Evolutionary conservation across 208 protist species (phyloP).

Genomic region (Acanthamoeba quina): DNA sequence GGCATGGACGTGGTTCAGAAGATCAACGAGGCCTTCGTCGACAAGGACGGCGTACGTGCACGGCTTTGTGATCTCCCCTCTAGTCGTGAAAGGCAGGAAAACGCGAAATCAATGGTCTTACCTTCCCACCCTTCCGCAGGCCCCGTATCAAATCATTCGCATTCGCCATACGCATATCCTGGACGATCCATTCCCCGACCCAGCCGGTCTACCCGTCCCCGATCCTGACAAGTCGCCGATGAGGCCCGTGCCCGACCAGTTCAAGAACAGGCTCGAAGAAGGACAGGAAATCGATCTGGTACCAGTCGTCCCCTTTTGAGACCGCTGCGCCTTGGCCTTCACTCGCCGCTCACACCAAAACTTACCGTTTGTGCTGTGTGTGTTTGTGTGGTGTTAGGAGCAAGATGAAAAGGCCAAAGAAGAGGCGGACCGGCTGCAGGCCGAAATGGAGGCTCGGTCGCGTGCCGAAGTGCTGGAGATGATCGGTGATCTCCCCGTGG

Average conservation of each 20-base stretch:
- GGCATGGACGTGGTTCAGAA: conserved; percentile 84
- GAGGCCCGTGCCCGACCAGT: conserved; percentile 34
- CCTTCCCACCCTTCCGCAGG: neutral
- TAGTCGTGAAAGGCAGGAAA: neutral
- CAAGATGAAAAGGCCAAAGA: conserved; percentile 48
- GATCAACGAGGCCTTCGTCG: conserved; percentile 87
- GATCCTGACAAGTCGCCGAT: conserved; percentile 56
- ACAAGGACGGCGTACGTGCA: conserved; percentile 73
- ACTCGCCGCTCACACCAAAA: neutral
- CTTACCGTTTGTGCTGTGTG: neutral
- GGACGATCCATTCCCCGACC: conserved; percentile 93
- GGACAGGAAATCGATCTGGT: conserved; percentile 74
- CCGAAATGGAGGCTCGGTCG: conserved; percentile 80
- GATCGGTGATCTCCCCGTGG: conserved; percentile 96
- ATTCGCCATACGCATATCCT: conserved; percentile 93
- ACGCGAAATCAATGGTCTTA: neutral
- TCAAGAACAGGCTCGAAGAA: conserved; percentile 28
- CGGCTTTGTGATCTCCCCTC: neutral
- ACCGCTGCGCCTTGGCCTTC: neutral
- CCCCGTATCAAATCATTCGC: conserved; percentile 89
- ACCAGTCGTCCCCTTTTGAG: neutral
- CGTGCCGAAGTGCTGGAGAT: conserved; percentile 96
- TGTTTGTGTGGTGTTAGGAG: neutral
- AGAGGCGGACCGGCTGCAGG: neutral
- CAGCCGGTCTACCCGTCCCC: conserved; percentile 74